Conservation (phyloP, 164 flowering plant genomes). For the Akebia trifoliata region DNA sequence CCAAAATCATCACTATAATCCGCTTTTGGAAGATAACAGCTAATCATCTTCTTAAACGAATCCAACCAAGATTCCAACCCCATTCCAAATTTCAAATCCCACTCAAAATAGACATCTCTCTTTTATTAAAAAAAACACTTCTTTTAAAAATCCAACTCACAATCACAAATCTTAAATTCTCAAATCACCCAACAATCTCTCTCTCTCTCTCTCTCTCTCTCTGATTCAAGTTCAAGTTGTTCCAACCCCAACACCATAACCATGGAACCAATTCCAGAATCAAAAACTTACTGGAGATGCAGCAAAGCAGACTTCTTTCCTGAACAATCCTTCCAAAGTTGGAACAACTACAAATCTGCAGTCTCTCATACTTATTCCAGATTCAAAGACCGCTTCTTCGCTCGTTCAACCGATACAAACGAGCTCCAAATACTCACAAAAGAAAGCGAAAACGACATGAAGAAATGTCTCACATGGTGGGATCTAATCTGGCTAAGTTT, state of each 20-base stretch:
- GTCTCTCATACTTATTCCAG: constrained; percentile 48
- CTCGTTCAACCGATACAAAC: constrained; percentile 51
- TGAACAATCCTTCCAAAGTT: constrained; percentile 52
- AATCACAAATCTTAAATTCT: too few relatives aligned
- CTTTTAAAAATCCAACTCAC: too few relatives aligned
- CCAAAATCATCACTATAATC: too few relatives aligned
- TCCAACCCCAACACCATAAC: neutral
- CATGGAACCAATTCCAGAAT: constrained; percentile 8
- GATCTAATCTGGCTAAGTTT: constrained; percentile 77
- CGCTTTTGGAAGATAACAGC: too few relatives aligned
- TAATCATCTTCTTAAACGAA: too few relatives aligned
- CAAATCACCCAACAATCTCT: too few relatives aligned
- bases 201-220: neutral
- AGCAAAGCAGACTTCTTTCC: constrained; percentile 78
- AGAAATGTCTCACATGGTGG: constrained; percentile 77
- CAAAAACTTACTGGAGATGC: constrained; percentile 55
- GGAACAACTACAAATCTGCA: constrained; percentile 46
- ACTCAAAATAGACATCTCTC: too few relatives aligned
- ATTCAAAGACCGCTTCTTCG: constrained; percentile 53
- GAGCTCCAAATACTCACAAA: constrained; percentile 42
- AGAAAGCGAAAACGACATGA: constrained; percentile 51
- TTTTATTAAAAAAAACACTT: too few relatives aligned
- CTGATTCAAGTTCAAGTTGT: too few relatives aligned
- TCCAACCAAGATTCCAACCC: too few relatives aligned
- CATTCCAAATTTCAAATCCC: too few relatives aligned